Conservation (phyloP, 2,329 filamentous ascomycete species). For the Metarhizium brunneum region DNA sequence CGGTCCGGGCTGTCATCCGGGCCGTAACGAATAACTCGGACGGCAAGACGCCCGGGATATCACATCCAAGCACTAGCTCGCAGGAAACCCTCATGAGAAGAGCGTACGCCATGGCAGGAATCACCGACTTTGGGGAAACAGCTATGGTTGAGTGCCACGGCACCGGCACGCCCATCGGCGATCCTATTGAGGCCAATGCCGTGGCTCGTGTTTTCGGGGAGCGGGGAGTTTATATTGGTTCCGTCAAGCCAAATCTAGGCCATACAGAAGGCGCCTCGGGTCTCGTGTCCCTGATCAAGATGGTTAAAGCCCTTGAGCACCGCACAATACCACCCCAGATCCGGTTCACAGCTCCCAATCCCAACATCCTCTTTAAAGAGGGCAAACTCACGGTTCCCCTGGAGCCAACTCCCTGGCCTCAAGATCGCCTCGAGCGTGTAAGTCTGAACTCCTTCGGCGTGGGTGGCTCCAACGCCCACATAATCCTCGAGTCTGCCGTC, state of each 20-base stretch:
- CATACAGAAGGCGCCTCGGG: conserved; percentile 36
- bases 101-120: conserved; percentile 19
- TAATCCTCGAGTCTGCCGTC: conserved; percentile 6
- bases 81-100: conserved; percentile 24
- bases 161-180: conserved; percentile 28
- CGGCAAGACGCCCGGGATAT: conserved; percentile 31
- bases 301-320: conserved; percentile 28
- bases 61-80: conserved; percentile 24
- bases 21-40: conserved; percentile 29
- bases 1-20: conserved; percentile 29
- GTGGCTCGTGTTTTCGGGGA: conserved; percentile 20
- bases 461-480: conserved; percentile 26
- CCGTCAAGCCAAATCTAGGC: conserved; percentile 30
- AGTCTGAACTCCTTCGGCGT: conserved; percentile 27
- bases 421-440: conserved; percentile 16
- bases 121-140: conserved; percentile 15
- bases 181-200: conserved; percentile 25
- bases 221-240: not conserved
- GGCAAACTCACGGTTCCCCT: conserved; percentile 20
- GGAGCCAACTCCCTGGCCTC: conserved; percentile 22
- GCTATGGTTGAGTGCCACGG: conserved; percentile 29
- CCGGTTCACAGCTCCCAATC: conserved; percentile 11
- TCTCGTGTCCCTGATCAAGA: conserved; percentile 27
- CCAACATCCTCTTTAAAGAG: conserved; percentile 21
- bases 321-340: conserved; percentile 18